Evolutionary conservation across 345 rosid genomes (phyloP), one percentile per base, ranked within the genome.

Genomic region (Camelina neglecta): DNA sequence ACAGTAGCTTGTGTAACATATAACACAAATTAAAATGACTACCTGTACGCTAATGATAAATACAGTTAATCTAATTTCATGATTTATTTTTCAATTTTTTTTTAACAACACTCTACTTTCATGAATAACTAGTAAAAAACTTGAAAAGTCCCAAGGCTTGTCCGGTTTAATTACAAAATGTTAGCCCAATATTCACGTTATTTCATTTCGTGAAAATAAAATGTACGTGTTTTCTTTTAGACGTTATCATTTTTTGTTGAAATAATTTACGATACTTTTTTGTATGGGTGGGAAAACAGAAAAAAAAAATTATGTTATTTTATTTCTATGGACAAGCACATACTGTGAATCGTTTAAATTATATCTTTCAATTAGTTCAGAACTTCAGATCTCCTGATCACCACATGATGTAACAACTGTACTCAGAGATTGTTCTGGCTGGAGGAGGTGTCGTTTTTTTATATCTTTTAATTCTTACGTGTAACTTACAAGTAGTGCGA

Each of bases 331-430:
- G 16, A 62, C 7, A 41, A 12, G 31, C 4, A 7, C 66, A 41
- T 15, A 61, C 12, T 21, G 11, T 4, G 35, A 61, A 11, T 39
- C 33, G 33, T 61, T 61, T 15, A 41, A 12, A 41, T 21, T 16
- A 59, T 59, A 16, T 4, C 11, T 41, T 61, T 21, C 9, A 41
- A 61, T 7, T 7, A 39, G 35, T 21, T 21, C 8, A 61, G 11
- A 61, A 21, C 7, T 39, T 60, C 8, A 61, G 11, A 61, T 41
- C 7, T 39, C 48, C 39, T 61, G 33, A 39, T 41, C 11, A 41
- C 35, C 50, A 39, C 11, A 39, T 20, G 35, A 61, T 61, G 50
- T 54, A 21, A 61, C 50, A 61, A 61, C 50, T 61, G 33, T 41
- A 24, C 24, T 41, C 6, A 10, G 63, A 59, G 24, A 59, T 59